Base-by-base conservation (phyloP, 257 asterid species). In the Echites panduratus region DNA sequence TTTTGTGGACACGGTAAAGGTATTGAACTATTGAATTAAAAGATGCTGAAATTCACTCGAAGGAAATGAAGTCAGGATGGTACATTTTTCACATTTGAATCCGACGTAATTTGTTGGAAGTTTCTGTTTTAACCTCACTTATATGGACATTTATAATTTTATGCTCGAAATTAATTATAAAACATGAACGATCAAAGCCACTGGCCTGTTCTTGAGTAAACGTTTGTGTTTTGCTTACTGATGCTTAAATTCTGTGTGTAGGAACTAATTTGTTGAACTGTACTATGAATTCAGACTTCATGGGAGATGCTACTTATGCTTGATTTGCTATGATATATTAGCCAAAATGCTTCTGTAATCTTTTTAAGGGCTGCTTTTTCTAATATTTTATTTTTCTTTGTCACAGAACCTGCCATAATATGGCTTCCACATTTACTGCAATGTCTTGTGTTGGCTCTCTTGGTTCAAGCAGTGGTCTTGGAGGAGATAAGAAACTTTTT, bases 401-500 rank as follows among this genome's bases (percentile, higher is more conserved):
- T 40, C 8, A 17, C 49, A 64, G 69, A 9, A 17, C 49, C 14
- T 38, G 47, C 49, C 47, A 62, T 47, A 54, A 22, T 22, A 77
- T 82, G 85, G 79, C 80, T 32, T 82, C 82, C 22, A 75, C 79
- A 9, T 75, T 78, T 49, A 13, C 79, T 27, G 76, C 79, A 16
- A 66, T 78, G 76, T 75, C 81, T 41, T 75, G 76, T 14, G 67
- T 71, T 27, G 82, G 79, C 3, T 71, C 85, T 19, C 64, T 75
- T 20, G 76, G 72, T 49, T 66, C 78, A 3, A 47, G 29, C 24
- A 27, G 70, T 53, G 45, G 48, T 26, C 68, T 35, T 27, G 29
- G 44, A 26, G 58, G 73, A n/a, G 77, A 81, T 50, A 81, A 71
- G 76, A 77, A 74, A 27, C 29, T 50, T 20, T 16, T 62, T 11